Conservation (phyloP, 2,329 filamentous ascomycete species). For the Ophiostoma populinum region DNA sequence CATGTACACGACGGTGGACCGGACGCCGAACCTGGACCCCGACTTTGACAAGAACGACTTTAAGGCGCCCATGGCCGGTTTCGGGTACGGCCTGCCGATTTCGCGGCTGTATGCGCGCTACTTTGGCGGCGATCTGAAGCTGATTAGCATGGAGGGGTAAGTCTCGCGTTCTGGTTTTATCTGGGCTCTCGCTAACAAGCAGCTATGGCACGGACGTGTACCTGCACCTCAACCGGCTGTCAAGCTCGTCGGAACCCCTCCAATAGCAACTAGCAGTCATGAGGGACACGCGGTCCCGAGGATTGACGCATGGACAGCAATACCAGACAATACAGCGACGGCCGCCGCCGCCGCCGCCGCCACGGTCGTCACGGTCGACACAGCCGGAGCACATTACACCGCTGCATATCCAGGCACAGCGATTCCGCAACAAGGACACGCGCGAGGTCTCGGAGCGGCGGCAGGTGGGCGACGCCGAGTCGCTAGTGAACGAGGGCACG, state of each 20-base stretch:
- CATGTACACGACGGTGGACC: slow-evolving; percentile 98
- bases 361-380: neutral
- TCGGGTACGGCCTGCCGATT: slow-evolving; percentile 94
- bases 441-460: slow-evolving; percentile 70
- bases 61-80: slow-evolving; percentile 97
- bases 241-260: slow-evolving; percentile 85
- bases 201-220: slow-evolving; percentile 98
- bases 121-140: slow-evolving; percentile 89
- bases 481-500: slow-evolving; percentile 41
- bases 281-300: slow-evolving; percentile 53
- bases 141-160: slow-evolving; percentile 99
- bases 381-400: slow-evolving; percentile 16
- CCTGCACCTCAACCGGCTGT: slow-evolving; percentile 88
- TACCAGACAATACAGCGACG: neutral
- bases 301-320: slow-evolving; percentile 34
- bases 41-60: slow-evolving; percentile 99
- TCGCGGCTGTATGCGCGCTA: slow-evolving; percentile 88
- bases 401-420: slow-evolving; percentile 41
- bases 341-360: too few relatives aligned
- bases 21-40: slow-evolving; percentile 84
- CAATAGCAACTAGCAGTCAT: slow-evolving; percentile 90
- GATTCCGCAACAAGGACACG: slow-evolving; percentile 33
- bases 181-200: slow-evolving; percentile 8
- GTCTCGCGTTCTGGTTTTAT: too few relatives aligned
- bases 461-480: slow-evolving; percentile 79